These are phyloP conservation scores for Naganishia sp. DNA, from an alignment of 1,284 basidiomycete genomes.

Conservation along the genomic window DNA sequence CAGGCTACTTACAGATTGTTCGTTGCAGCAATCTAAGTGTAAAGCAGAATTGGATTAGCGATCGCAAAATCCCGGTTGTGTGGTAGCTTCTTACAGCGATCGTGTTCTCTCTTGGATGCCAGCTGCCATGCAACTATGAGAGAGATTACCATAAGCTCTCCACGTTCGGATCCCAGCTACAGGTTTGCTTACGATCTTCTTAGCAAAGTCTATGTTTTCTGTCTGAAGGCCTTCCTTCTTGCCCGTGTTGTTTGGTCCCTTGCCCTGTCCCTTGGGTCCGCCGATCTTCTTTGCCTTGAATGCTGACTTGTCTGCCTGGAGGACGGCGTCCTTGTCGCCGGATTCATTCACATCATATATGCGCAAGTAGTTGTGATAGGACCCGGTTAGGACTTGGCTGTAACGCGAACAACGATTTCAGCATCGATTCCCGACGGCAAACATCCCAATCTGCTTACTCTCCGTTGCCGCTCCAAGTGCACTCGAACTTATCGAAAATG, in stretches of 20 bases:
- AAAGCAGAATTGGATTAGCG: constrained; percentile 31
- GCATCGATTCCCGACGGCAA: neutral
- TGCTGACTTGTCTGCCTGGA: constrained; percentile 98
- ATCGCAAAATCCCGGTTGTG: constrained; percentile 4
- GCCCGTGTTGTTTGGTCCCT: constrained; percentile 68
- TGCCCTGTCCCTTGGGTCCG: constrained; percentile 70
- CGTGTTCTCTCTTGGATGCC: constrained; percentile 96
- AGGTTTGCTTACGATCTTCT: constrained; percentile 75
- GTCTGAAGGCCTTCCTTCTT: constrained; percentile 80
- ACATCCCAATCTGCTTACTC: constrained; percentile 65
- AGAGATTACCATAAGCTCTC: constrained; percentile 30
- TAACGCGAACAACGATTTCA: neutral
- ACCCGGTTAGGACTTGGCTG: constrained; percentile 92
- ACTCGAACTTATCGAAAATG: constrained; percentile 99
- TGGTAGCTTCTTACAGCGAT: constrained; percentile 71
- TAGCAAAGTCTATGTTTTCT: constrained; percentile 94
- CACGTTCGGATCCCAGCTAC: neutral
- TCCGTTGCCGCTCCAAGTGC: constrained; percentile 92
- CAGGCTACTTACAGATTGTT: constrained; percentile 74
- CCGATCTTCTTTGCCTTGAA: constrained; percentile 99
- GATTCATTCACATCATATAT: constrained; percentile 85
- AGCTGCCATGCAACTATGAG: constrained; percentile 76
- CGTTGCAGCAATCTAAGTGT: constrained; percentile 78
- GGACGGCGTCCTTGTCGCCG: constrained; percentile 81
- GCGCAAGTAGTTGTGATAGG: constrained; percentile 99